Evolutionary conservation across 176 grass and related monocot species (phyloP).

Genomic region (Bromus sterilis): DNA sequence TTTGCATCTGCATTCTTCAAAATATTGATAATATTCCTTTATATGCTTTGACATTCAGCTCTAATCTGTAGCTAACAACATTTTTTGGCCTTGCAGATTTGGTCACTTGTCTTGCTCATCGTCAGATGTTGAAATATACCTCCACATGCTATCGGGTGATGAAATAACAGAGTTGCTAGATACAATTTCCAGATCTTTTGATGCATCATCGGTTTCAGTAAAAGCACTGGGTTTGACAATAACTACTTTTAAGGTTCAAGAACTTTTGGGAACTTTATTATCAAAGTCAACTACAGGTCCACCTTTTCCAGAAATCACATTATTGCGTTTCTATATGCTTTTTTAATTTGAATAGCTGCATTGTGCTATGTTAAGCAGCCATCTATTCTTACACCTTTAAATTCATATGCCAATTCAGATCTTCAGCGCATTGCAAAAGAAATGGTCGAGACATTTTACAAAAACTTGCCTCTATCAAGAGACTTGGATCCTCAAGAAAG

Average conservation of each 20-base stretch:
- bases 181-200: conserved; percentile 43
- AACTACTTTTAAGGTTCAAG: conserved; percentile 77
- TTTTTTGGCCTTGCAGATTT: conserved; percentile 48
- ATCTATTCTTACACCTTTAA: neutral
- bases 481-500: conserved; percentile 91
- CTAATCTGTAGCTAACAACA: neutral
- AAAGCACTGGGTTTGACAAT: conserved; percentile 54
- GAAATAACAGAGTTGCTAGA: conserved; percentile 63
- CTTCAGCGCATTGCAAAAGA: conserved; percentile 55
- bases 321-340: conserved; percentile 9
- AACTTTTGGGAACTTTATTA: conserved; percentile 63
- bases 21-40: conserved; percentile 2
- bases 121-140: conserved; percentile 83
- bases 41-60: conserved; percentile 15
- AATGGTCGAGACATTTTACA: conserved; percentile 75
- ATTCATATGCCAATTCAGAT: conserved; percentile 46
- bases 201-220: conserved; percentile 45
- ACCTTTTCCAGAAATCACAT: neutral
- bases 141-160: conserved; percentile 52
- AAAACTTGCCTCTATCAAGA: conserved; percentile 78
- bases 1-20: neutral
- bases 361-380: neutral
- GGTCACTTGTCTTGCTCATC: conserved; percentile 76
- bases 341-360: neutral
- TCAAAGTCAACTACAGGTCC: conserved; percentile 52